Conservation (phyloP, 2,329 filamentous ascomycete species). For the Bipolaris victoriae region DNA sequence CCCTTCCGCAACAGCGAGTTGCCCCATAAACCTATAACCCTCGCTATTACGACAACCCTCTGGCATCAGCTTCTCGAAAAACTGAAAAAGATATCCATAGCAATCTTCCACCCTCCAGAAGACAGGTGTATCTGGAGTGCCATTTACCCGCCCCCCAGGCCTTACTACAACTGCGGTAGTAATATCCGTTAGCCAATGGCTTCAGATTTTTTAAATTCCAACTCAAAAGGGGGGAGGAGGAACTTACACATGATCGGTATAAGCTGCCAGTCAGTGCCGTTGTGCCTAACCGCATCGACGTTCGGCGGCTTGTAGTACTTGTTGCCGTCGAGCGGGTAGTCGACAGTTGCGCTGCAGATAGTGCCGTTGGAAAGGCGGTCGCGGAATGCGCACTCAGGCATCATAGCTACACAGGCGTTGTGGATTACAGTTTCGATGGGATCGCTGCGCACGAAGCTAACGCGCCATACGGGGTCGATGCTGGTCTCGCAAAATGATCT, state of each 20-base stretch:
- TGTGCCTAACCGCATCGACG: conserved; percentile 22
- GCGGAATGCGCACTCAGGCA: conserved; percentile 35
- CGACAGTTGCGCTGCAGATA: conserved; percentile 26
- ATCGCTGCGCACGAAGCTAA: conserved; percentile 29
- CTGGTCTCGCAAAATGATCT: conserved; percentile 25
- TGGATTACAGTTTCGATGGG: conserved; percentile 29
- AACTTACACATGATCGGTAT: conserved; percentile 26
- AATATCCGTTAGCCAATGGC: conserved; percentile 7
- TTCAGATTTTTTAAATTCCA: no score
- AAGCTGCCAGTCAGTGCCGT: conserved; percentile 15
- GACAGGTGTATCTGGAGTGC: conserved; percentile 3
- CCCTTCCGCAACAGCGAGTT: conserved; percentile 30
- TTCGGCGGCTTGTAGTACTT: conserved; percentile 25
- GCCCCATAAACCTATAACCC: conserved; percentile 32
- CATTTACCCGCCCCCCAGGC: conserved; percentile 8
- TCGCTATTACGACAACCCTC: conserved; percentile 28
- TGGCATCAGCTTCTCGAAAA: conserved; percentile 26
- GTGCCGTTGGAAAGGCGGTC: conserved; percentile 19
- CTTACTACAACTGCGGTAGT: conserved; percentile 30
- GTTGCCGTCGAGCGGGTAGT: conserved; percentile 24
- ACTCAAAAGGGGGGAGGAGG: no score
- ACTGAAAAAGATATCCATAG: conserved; percentile 36
- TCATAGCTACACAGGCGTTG: conserved; percentile 38
- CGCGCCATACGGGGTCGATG: conserved; percentile 21
- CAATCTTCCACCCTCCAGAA: conserved; percentile 36